Percentiles rank a stretch among this genome's conserved stretches.
Evolutionary conservation across 1,284 basidiomycete species (phyloP).

Genomic region (Apiotrichum montevideense): DNA sequence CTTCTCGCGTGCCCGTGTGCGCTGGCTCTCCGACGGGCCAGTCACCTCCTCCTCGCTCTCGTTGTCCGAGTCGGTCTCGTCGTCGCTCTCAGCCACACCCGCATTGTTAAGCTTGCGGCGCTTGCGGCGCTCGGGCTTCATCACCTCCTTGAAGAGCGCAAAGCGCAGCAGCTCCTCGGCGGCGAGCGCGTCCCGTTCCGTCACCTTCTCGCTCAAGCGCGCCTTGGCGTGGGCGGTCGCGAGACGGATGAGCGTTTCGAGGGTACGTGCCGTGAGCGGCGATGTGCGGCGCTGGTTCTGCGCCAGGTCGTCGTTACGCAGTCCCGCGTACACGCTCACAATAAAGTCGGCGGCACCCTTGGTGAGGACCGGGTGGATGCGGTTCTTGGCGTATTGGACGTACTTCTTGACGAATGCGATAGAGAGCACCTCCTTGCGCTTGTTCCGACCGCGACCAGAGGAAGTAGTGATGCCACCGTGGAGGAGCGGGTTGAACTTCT

Average conservation of each 20-base stretch:
- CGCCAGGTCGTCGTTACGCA: constrained; percentile 88
- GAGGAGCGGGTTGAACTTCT: constrained; percentile 93
- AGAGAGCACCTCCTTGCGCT: constrained; percentile 78
- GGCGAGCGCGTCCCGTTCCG: constrained; percentile 76
- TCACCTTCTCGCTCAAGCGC: constrained; percentile 77
- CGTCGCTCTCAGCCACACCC: constrained; percentile 51
- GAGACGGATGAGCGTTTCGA: constrained; percentile 97
- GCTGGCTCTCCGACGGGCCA: constrained; percentile 26
- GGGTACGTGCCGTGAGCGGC: constrained; percentile 93
- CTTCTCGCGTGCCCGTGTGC: constrained; percentile 44
- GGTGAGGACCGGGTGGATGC: constrained; percentile 75
- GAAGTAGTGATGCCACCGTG: constrained; percentile 72
- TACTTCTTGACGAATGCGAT: constrained; percentile 98
- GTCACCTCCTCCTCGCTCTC: constrained; percentile 36
- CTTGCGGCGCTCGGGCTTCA: constrained; percentile 63
- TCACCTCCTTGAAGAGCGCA: constrained; percentile 95
- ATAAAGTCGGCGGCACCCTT: constrained; percentile 94
- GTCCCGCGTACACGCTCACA: constrained; percentile 81
- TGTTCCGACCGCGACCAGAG: constrained; percentile 54
- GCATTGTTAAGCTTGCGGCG: constrained; percentile 73
- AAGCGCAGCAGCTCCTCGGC: constrained; percentile 95
- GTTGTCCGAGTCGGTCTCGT: constrained; percentile 53
- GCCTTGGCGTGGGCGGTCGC: constrained; percentile 97
- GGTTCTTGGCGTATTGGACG: constrained; percentile 93
- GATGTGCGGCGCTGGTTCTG: constrained; percentile 91